Evolutionary conservation across 805 yeast genomes (phyloP).

Genomic region (Barnettozyma californica): DNA sequence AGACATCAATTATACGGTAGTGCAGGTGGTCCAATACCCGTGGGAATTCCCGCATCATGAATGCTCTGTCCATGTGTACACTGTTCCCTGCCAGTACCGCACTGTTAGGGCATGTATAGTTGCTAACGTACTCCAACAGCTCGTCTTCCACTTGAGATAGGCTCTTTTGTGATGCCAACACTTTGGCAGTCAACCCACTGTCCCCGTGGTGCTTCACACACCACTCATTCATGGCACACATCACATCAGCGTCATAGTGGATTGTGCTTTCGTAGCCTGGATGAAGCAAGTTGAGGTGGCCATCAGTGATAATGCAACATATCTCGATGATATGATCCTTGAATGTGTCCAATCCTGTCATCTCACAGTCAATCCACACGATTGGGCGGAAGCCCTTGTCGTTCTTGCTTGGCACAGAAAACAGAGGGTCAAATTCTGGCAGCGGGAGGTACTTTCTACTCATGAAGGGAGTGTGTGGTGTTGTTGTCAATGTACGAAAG

Average conservation of each 20-base stretch:
- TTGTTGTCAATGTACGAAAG: not conserved
- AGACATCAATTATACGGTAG: slow-evolving; percentile 86
- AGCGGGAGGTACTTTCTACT: slow-evolving; percentile 3
- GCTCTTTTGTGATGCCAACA: slow-evolving; percentile 49
- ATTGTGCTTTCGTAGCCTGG: slow-evolving; percentile 80
- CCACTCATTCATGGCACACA: slow-evolving; percentile 85
- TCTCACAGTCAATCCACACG: slow-evolving; percentile 97
- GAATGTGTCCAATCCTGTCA: slow-evolving; percentile 88
- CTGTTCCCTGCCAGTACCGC: slow-evolving; percentile 90
- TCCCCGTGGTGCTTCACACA: slow-evolving; percentile 74
- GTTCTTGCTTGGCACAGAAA: slow-evolving; percentile 8
- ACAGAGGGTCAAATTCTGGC: slow-evolving; percentile 17
- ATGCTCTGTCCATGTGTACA: slow-evolving; percentile 85
- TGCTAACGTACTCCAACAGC: slow-evolving; percentile 53
- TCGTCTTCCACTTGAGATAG: slow-evolving; percentile 59
- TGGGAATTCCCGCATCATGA: slow-evolving; percentile 83
- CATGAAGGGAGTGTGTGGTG: not conserved
- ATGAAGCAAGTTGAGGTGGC: slow-evolving; percentile 65
- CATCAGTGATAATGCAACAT: slow-evolving; percentile 87
- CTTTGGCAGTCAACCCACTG: slow-evolving; percentile 72
- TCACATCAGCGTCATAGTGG: slow-evolving; percentile 52
- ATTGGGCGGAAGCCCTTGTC: slow-evolving; percentile 35
- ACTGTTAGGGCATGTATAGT: slow-evolving; percentile 45
- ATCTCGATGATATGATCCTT: slow-evolving; percentile 87
- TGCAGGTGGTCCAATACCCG: slow-evolving; percentile 43